phyloP scores from a whole-genome alignment of 2,329 filamentous ascomycete genomes.

The Aspergillus phoenicis region DNA sequence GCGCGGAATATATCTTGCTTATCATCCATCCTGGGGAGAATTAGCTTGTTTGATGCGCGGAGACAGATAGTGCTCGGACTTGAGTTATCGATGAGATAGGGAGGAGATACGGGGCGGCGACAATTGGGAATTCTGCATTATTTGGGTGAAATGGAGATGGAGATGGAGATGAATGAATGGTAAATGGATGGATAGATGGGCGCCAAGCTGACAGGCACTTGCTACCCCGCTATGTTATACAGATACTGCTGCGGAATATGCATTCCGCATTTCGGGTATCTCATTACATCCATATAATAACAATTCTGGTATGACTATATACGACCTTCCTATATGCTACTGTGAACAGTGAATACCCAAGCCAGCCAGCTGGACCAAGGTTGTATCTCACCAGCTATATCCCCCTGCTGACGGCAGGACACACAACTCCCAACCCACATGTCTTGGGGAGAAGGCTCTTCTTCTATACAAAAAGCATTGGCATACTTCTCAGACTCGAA shows the following conservation, averaged over 20 bases:
- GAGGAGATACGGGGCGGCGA: not conserved
- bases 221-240: no score
- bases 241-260: no score
- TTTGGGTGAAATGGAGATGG: no score
- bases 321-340: not conserved
- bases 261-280: no score
- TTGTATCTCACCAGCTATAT: not conserved
- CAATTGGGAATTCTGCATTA: no score
- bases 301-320: not conserved
- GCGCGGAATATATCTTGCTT: not conserved
- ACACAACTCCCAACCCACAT: no score
- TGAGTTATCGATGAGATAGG: not conserved
- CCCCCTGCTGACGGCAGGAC: not conserved
- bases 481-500: not conserved
- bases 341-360: not conserved
- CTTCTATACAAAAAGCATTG: not conserved
- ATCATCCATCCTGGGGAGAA: not conserved
- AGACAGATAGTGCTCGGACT: not conserved
- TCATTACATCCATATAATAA: not conserved
- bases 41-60: not conserved
- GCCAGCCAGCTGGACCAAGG: not conserved
- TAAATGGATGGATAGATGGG: no score
- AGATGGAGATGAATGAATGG: no score
- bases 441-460: no score
- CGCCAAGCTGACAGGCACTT: no score